Conservation (phyloP, 495 filamentous ascomycete genomes). For the Rostrohypoxylon terebratum region DNA sequence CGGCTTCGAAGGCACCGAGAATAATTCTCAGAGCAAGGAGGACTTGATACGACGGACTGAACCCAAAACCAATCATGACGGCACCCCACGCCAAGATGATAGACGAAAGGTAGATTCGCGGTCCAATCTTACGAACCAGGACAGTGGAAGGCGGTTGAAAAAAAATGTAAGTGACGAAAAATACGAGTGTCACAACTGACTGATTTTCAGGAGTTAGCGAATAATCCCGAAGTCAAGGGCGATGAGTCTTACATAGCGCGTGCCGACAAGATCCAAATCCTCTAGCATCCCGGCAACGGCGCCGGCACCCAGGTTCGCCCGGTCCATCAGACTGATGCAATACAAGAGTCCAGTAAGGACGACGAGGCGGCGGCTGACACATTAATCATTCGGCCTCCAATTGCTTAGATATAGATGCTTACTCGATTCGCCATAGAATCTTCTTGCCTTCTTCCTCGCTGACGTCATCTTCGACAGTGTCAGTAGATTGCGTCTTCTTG, state of each 20-base stretch:
- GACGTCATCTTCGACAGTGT: conserved; percentile 30
- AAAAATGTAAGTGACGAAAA: conserved; percentile 70
- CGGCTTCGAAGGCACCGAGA: conserved; percentile 70
- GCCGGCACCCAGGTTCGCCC: conserved; percentile 69
- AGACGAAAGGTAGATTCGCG: conserved; percentile 61
- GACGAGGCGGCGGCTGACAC: conserved; percentile 61
- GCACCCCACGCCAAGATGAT: conserved; percentile 63
- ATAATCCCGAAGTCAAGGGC: not conserved
- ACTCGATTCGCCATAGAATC: conserved; percentile 68
- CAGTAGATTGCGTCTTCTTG: conserved; percentile 24
- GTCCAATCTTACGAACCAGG: conserved; percentile 68
- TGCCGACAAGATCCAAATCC: conserved; percentile 61
- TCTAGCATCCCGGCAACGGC: conserved; percentile 66
- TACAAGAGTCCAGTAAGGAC: conserved; percentile 68
- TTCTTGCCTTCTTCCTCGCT: conserved; percentile 45
- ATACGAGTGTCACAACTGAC: conserved; percentile 67
- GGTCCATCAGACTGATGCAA: conserved; percentile 71
- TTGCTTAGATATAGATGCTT: too few species aligned
- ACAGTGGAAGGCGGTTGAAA: conserved; percentile 66
- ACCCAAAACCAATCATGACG: conserved; percentile 70
- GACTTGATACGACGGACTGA: conserved; percentile 59
- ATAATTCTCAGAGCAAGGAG: conserved; percentile 66
- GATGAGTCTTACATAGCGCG: conserved; percentile 54
- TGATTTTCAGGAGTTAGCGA: conserved; percentile 45
- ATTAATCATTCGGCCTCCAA: too few species aligned